phyloP scores from a whole-genome alignment of 495 filamentous ascomycete genomes.

The Pyrenula aspistea region DNA sequence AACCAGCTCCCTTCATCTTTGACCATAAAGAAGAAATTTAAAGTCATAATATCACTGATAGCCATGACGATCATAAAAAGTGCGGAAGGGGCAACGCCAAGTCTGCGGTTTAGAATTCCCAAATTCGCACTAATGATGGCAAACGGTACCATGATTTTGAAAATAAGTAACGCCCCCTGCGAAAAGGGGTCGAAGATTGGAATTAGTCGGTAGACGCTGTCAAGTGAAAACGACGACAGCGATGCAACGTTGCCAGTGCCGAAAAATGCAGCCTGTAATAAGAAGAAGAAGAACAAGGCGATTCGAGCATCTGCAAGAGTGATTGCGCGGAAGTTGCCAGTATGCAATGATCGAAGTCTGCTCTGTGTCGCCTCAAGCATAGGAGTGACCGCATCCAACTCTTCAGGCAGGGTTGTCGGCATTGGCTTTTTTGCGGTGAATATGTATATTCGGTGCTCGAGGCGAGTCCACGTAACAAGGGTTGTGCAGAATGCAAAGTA shows the following conservation, averaged over 20 bases:
- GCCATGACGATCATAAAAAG: conserved; percentile 94
- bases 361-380: conserved; percentile 7
- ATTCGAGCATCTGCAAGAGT: conserved; percentile 73
- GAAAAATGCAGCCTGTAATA: conserved; percentile 95
- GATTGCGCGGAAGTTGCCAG: conserved; percentile 52
- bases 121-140: conserved; percentile 86
- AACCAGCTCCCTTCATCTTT: conserved; percentile 93
- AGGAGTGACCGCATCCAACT: conserved; percentile 3
- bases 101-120: conserved; percentile 76
- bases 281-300: conserved; percentile 85
- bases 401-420: neutral
- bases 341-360: conserved; percentile 4
- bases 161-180: conserved; percentile 74
- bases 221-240: conserved; percentile 86
- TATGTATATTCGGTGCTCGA: conserved; percentile 70
- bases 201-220: conserved; percentile 81
- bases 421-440: conserved; percentile 26
- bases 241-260: conserved; percentile 94
- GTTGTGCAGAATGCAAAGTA: conserved; percentile 81
- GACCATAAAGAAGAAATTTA: conserved; percentile 97
- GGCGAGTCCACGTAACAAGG: conserved; percentile 77
- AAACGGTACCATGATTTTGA: conserved; percentile 92
- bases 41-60: conserved; percentile 79
- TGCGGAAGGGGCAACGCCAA: conserved; percentile 70
- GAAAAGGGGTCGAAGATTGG: conserved; percentile 91